Conservation (phyloP, 2,329 filamentous ascomycete genomes). For the Hypoxylon sp. region DNA sequence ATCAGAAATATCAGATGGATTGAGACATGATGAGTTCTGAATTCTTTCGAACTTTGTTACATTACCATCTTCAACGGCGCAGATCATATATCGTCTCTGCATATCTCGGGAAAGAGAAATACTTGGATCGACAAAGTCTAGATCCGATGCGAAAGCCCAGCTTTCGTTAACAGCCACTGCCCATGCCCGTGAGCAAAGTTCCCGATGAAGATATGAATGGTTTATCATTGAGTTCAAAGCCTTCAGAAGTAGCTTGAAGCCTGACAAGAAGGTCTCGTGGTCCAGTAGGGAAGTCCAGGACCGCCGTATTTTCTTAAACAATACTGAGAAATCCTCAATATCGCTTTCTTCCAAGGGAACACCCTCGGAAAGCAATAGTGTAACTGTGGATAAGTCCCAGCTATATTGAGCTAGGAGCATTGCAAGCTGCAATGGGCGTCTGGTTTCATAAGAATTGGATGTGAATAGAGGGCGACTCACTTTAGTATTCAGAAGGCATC, state of each 20-base stretch:
- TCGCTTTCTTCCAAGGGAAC: slow-evolving; percentile 5
- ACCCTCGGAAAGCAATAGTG: background rate
- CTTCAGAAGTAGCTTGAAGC: slow-evolving; percentile 4
- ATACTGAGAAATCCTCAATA: background rate
- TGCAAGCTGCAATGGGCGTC: background rate
- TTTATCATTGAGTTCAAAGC: slow-evolving; percentile 16
- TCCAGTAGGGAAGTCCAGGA: too few species aligned
- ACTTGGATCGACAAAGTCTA: slow-evolving; percentile 4
- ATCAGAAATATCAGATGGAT: slow-evolving; percentile 3
- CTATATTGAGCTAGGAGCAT: rapidly evolving
- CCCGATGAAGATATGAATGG: slow-evolving; percentile 3
- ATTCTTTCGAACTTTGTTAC: background rate
- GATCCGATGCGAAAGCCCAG: slow-evolving; percentile 3
- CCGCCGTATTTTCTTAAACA: too few species aligned
- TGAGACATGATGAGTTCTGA: background rate
- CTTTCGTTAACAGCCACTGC: background rate
- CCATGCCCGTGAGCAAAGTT: slow-evolving; percentile 19
- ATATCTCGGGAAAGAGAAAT: slow-evolving; percentile 14
- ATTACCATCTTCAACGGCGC: background rate
- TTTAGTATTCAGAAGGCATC: background rate
- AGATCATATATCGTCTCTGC: background rate
- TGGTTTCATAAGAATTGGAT: background rate
- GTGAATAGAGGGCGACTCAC: too few species aligned
- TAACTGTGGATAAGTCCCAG: background rate
- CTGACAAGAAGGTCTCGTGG: too few species aligned